A percentile compares a stretch with the other conserved stretches of the same genome.
Conservation (phyloP, 768 basidiomycete species). For the Leccinum rimulosum region DNA sequence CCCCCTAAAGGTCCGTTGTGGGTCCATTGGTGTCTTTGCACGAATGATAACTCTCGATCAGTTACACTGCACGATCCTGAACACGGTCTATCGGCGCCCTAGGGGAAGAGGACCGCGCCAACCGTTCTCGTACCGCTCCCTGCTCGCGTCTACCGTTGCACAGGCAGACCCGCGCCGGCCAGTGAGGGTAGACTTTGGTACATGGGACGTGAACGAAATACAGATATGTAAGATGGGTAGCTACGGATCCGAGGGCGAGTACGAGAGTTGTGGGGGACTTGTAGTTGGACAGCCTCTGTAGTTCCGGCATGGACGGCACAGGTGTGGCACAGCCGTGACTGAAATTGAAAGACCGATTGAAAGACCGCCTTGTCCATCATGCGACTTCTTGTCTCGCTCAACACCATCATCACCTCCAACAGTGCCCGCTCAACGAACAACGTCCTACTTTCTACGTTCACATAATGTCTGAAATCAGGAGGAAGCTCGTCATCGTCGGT, state of each 20-base stretch:
- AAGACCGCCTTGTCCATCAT: conserved; percentile 36
- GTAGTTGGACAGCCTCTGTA: background rate
- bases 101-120: conserved; percentile 24
- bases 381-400: conserved; percentile 39
- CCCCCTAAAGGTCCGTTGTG: conserved; percentile 46
- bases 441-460: conserved; percentile 34
- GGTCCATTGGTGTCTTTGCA: background rate
- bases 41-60: conserved; percentile 13
- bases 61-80: conserved; percentile 53
- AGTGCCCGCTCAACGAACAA: conserved; percentile 34
- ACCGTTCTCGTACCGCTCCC: conserved; percentile 42
- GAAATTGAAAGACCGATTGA: conserved; percentile 34
- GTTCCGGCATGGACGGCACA: conserved; percentile 28
- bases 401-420: conserved; percentile 36
- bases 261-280: conserved; percentile 43
- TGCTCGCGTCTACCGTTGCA: conserved; percentile 30
- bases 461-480: conserved; percentile 93
- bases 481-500: conserved; percentile 98
- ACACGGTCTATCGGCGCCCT: conserved; percentile 45
- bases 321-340: conserved; percentile 29
- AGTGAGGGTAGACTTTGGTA: conserved; percentile 46
- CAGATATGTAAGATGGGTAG: conserved; percentile 76
- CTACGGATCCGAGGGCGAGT: conserved; percentile 59
- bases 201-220: conserved; percentile 51
- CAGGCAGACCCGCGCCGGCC: conserved; percentile 17